phyloP scores from a whole-genome alignment of 805 yeast genomes.

The Ogataea nonfermentans region DNA sequence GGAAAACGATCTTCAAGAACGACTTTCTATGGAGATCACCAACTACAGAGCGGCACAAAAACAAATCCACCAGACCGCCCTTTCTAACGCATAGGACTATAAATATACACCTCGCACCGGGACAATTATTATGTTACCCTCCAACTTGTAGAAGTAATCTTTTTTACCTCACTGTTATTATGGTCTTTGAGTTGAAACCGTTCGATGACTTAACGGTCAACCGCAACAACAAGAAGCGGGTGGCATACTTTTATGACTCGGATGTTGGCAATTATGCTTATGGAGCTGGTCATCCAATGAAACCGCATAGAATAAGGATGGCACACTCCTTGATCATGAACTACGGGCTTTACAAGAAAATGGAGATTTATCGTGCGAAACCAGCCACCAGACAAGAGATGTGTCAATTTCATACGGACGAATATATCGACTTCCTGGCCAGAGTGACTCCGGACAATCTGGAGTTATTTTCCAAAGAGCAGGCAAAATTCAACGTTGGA shows the following conservation, averaged over 20 bases:
- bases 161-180: slow-evolving; percentile 15
- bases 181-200: slow-evolving; percentile 54
- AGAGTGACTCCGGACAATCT: slow-evolving; percentile 91
- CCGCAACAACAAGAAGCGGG: slow-evolving; percentile 53
- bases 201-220: slow-evolving; percentile 61
- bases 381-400: slow-evolving; percentile 98
- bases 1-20: slow-evolving; percentile 45
- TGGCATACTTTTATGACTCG: slow-evolving; percentile 80
- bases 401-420: slow-evolving; percentile 98
- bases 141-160: slow-evolving; percentile 1
- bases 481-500: slow-evolving; percentile 90
- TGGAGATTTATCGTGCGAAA: slow-evolving; percentile 96
- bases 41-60: slow-evolving; percentile 26
- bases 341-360: slow-evolving; percentile 92
- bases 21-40: slow-evolving; percentile 42
- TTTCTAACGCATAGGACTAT: slow-evolving; percentile 2
- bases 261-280: slow-evolving; percentile 98
- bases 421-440: slow-evolving; percentile 87
- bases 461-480: slow-evolving; percentile 83
- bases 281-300: slow-evolving; percentile 99
- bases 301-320: slow-evolving; percentile 98
- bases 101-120: slow-evolving; percentile 4
- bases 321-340: slow-evolving; percentile 96
- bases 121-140: slow-evolving; percentile 4
- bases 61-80: slow-evolving; percentile 21